phyloP scores from a whole-genome alignment of 495 filamentous ascomycete genomes.

The Mytilinidion resinicola region DNA sequence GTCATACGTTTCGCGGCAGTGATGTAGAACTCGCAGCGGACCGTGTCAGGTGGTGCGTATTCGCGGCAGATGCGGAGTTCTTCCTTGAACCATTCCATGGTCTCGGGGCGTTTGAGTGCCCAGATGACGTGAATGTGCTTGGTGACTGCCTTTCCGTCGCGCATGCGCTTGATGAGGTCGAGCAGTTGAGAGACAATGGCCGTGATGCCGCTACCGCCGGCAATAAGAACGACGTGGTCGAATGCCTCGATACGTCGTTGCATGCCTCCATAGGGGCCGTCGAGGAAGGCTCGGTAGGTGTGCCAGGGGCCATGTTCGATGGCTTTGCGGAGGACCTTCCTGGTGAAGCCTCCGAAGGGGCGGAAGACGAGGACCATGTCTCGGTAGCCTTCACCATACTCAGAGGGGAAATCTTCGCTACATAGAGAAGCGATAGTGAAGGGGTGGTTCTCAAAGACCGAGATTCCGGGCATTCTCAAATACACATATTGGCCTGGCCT shows the following conservation, averaged over 20 bases:
- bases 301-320: conserved; percentile 75
- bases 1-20: conserved; percentile 60
- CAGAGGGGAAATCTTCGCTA: conserved; percentile 79
- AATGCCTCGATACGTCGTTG: conserved; percentile 85
- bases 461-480: conserved; percentile 85
- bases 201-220: conserved; percentile 90
- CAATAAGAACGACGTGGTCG: conserved; percentile 86
- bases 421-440: conserved; percentile 92
- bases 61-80: conserved; percentile 86
- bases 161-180: conserved; percentile 89
- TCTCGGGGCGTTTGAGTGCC: conserved; percentile 82
- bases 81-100: conserved; percentile 97
- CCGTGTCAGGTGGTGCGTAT: conserved; percentile 71
- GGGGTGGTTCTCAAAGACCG: conserved; percentile 84
- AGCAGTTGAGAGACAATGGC: conserved; percentile 85
- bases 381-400: conserved; percentile 76
- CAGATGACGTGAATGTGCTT: conserved; percentile 85
- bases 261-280: conserved; percentile 94
- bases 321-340: conserved; percentile 68
- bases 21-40: conserved; percentile 91
- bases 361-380: conserved; percentile 88
- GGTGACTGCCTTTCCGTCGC: conserved; percentile 86
- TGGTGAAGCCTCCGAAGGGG: conserved; percentile 84
- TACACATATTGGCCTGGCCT: conserved; percentile 92
- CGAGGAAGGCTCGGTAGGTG: conserved; percentile 82